Base-by-base conservation (phyloP, 1,284 basidiomycete genomes). In the Trametes pubescens region DNA sequence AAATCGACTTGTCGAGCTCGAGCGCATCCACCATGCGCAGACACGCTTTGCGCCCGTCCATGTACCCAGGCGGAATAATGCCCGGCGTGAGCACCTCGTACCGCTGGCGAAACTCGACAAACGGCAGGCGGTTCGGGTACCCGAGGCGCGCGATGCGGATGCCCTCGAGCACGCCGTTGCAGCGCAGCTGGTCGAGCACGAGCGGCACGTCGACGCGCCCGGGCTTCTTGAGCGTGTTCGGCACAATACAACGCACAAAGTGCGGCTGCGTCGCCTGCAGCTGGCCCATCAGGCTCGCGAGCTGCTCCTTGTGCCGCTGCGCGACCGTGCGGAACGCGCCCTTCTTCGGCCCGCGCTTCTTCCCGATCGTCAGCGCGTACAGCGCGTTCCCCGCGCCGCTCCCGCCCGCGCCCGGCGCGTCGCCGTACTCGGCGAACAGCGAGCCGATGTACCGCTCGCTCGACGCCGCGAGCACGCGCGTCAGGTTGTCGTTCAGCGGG, bases 161-260 rank as follows among this genome's bases (percentile, higher is more conserved):
- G 51, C 98, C 98, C 78, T 99, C 98, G 32, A 99, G 85, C 0
- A 99, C 98, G 90, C 98, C 98, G 77, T 99, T 99, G 78, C 98
- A 99, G 7, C 98, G 88, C 22, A 99, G 82, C 75, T 99, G 98
- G 74, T 99, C 97, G 11, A 99, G 87, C 0, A 99, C 96, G 40
- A 99, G 86, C 3, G 96, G 96, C 2, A 96, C 93, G 69, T 98
- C 95, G 67, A 99, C 87, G 57, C 93, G 87, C 18, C 94, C 94
- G 0, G 98, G 95, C 74, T 93, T 94, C 85, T 99, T 99, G 76
- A 90, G 84, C 6, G 85, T 82, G 74, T 99, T 99, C 1, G 98
- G 98, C 1, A 99, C 97, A 72, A 99, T 99, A 76, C 98, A 99
- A 51, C 98, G 88, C 13, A 99, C 94, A 76, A 99, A 99, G 78